A percentile compares a stretch with the other conserved stretches of the same genome.
phyloP scores from a whole-genome alignment of 805 yeast genomes.

The Lachancea mirantina region DNA sequence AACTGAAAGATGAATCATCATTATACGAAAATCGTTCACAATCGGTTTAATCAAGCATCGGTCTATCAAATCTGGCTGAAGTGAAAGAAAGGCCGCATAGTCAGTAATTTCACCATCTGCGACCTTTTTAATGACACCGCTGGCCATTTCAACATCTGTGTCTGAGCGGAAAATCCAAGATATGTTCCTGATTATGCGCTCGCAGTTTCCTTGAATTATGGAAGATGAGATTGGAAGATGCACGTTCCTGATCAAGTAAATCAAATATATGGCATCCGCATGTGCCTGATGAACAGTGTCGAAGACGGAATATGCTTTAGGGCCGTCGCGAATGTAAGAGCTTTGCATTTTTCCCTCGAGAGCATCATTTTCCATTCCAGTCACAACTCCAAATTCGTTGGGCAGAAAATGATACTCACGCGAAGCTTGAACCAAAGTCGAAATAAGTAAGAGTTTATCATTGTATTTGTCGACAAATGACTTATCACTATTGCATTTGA shows the following conservation, averaged over 20 bases:
- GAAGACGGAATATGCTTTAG: conserved; percentile 20
- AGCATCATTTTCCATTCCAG: conserved; percentile 1
- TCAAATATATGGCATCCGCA: conserved; percentile 28
- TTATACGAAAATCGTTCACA: conserved; percentile 9
- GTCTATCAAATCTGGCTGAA: conserved; percentile 4
- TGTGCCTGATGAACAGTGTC: conserved; percentile 30
- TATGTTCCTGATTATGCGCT: conserved; percentile 7
- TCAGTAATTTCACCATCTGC: conserved; percentile 6
- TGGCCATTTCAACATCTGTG: conserved; percentile 1
- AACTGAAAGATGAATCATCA: conserved; percentile 12
- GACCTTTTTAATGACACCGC: conserved; percentile 4
- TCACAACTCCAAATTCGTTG: conserved; percentile 11
- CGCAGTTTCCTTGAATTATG: conserved; percentile 7
- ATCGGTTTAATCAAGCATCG: conserved; percentile 8
- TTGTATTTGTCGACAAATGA: conserved; percentile 10
- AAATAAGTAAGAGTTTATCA: conserved; percentile 17
- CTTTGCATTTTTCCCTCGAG: conserved; percentile 12
- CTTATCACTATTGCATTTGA: conserved; percentile 11
- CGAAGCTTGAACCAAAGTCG: conserved; percentile 23
- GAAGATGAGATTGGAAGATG: conserved; percentile 2
- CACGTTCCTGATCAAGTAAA: conserved; percentile 5
- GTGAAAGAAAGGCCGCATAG: conserved; percentile 4
- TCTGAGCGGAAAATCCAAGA: conserved; percentile 8
- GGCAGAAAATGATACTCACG: conserved; percentile 21
- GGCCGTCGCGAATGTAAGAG: conserved; percentile 16